Evolutionary conservation across 345 rosid species (phyloP).

Genomic region (Gossypioides kirkii): DNA sequence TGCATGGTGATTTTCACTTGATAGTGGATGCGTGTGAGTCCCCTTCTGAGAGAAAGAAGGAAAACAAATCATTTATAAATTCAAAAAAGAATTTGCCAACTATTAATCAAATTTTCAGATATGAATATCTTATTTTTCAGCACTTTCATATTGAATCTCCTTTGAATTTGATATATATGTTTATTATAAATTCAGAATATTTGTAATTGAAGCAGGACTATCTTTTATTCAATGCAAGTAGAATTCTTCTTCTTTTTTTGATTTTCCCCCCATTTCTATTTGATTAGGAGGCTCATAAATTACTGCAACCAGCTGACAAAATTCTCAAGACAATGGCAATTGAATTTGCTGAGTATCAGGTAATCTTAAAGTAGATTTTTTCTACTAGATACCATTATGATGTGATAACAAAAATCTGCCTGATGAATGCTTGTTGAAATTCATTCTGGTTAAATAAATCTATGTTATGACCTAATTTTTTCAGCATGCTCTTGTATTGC

Average conservation of each 20-base stretch:
- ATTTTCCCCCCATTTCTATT: neutral
- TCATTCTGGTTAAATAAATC: neutral
- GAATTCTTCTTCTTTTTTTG: neutral
- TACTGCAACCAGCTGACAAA: neutral
- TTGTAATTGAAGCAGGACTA: neutral
- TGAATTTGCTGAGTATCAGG: slow-evolving; percentile 2
- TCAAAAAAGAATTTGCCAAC: neutral
- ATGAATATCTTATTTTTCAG: neutral
- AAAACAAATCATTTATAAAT: neutral
- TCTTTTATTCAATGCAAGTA: neutral
- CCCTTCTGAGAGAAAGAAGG: neutral
- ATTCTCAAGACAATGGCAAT: neutral
- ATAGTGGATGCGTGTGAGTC: neutral
- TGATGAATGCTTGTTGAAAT: slow-evolving; percentile 5
- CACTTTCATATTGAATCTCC: neutral
- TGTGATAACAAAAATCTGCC: neutral
- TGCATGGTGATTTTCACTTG: neutral
- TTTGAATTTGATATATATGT: neutral
- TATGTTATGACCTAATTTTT: neutral
- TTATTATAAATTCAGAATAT: neutral
- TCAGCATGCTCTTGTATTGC: slow-evolving; percentile 16
- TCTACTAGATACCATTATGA: neutral
- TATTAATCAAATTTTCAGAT: neutral
- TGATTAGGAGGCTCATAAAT: slow-evolving; percentile 3
- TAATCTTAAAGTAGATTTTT: neutral